These are phyloP conservation scores for Aeschynomene evenia DNA, from an alignment of 306 rosid genomes.

Conservation along the genomic window DNA sequence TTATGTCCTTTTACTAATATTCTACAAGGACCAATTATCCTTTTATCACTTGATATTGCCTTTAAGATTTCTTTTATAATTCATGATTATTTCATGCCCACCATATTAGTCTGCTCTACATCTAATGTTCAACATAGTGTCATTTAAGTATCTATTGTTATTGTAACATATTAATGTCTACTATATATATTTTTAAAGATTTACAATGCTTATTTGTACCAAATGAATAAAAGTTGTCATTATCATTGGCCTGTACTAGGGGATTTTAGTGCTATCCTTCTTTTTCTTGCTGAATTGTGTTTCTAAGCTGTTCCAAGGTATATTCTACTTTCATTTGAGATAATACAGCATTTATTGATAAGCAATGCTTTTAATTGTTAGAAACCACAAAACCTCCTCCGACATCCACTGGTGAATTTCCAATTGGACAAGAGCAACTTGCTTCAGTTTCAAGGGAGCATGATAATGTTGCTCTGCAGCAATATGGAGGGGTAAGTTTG, in stretches of 20 bases:
- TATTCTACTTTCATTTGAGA: background rate
- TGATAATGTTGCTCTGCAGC: conserved; percentile 48
- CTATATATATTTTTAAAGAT: background rate
- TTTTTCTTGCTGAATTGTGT: background rate
- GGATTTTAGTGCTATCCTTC: background rate
- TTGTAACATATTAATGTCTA: background rate
- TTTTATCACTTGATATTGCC: background rate
- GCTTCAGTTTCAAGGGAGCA: conserved; percentile 76
- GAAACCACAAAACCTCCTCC: conserved; percentile 36
- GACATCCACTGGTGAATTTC: conserved; percentile 54
- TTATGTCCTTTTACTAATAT: background rate
- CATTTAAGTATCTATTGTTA: background rate
- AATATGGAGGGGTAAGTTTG: conserved; percentile 77
- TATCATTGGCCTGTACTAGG: background rate
- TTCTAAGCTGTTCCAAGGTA: background rate
- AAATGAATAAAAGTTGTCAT: background rate
- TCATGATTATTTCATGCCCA: background rate
- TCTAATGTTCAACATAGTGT: background rate
- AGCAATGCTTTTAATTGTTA: conserved; percentile 28
- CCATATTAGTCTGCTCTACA: background rate
- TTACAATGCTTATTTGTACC: background rate
- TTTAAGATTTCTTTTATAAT: background rate
- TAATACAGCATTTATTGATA: background rate
- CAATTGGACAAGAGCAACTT: conserved; percentile 72
- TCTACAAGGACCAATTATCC: background rate